Percentiles rank a stretch among this genome's conserved stretches.
These are phyloP conservation scores for Chlamydomonas incerta DNA, from an alignment of 139 green algal species.

Conservation along the genomic window DNA sequence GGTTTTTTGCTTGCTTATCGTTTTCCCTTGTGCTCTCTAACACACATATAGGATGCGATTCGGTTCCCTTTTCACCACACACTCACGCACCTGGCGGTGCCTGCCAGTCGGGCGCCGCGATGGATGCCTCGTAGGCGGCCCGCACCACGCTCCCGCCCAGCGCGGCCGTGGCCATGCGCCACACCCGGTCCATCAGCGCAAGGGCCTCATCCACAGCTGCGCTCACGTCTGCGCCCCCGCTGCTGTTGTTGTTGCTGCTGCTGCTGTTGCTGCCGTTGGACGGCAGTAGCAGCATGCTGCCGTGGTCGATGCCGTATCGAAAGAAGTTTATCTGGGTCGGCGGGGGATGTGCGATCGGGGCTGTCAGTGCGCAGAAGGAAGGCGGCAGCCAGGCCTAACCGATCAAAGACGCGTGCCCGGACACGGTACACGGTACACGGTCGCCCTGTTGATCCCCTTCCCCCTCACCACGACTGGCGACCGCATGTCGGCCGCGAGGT, in stretches of 20 bases:
- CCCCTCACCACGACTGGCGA: not conserved
- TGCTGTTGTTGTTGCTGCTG: too few species aligned
- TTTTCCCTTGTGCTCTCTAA: too few species aligned
- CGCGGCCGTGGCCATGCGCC: not conserved
- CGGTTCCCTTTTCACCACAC: too few species aligned
- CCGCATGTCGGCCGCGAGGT: not conserved
- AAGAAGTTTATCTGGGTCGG: conserved; percentile 9
- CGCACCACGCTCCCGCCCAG: not conserved
- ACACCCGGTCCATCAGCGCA: not conserved
- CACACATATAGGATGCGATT: too few species aligned
- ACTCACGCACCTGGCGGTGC: not conserved
- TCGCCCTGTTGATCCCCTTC: too few species aligned
- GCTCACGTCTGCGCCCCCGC: too few species aligned
- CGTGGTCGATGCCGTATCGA: not conserved
- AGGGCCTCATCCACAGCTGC: not conserved
- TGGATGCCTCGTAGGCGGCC: not conserved
- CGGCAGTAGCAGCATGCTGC: not conserved
- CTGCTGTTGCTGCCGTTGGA: not conserved
- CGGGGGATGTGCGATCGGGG: too few species aligned
- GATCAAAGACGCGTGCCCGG: too few species aligned
- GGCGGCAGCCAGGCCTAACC: too few species aligned
- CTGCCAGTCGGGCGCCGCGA: not conserved
- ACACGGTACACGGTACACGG: too few species aligned
- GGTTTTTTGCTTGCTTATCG: too few species aligned
- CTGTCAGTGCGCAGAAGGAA: too few species aligned